phyloP scores from a whole-genome alignment of 2,329 filamentous ascomycete genomes.

The Venturiaceae sp. region DNA sequence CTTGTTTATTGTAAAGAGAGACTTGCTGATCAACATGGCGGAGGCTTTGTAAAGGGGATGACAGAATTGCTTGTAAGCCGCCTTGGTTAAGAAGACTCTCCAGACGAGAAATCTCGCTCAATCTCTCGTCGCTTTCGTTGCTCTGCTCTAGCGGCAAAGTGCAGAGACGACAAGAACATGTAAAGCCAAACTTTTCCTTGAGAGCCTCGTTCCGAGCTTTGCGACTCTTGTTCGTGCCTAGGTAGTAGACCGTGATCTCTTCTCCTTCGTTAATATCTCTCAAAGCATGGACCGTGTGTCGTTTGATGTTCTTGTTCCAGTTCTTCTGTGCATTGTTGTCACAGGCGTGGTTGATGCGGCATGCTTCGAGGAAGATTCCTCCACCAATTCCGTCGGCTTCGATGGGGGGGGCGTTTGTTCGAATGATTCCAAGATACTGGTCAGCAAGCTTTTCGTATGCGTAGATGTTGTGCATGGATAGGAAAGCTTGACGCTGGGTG shows the following conservation, averaged over 20 bases:
- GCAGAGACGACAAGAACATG: constrained; percentile 26
- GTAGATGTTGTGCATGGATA: constrained; percentile 21
- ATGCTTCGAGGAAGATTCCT: neutral
- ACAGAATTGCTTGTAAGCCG: neutral
- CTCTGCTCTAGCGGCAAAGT: constrained; percentile 22
- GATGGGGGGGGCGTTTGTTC: neutral
- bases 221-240: constrained; percentile 10
- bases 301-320: constrained; percentile 23
- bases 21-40: neutral
- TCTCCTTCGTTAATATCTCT: constrained; percentile 24
- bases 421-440: constrained; percentile 16
- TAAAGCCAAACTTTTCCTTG: constrained; percentile 22
- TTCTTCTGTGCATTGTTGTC: constrained; percentile 24
- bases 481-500: constrained; percentile 14
- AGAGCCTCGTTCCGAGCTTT: constrained; percentile 16
- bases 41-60: neutral
- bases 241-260: constrained; percentile 27
- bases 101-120: constrained; percentile 13
- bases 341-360: constrained; percentile 25
- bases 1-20: neutral
- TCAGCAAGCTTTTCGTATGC: constrained; percentile 6
- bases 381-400: no score
- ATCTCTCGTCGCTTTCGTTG: constrained; percentile 21
- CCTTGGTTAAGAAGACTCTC: no score
- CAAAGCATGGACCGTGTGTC: constrained; percentile 23